Evolutionary conservation across 306 rosid species (phyloP).

Genomic region (Quercus dentata): DNA sequence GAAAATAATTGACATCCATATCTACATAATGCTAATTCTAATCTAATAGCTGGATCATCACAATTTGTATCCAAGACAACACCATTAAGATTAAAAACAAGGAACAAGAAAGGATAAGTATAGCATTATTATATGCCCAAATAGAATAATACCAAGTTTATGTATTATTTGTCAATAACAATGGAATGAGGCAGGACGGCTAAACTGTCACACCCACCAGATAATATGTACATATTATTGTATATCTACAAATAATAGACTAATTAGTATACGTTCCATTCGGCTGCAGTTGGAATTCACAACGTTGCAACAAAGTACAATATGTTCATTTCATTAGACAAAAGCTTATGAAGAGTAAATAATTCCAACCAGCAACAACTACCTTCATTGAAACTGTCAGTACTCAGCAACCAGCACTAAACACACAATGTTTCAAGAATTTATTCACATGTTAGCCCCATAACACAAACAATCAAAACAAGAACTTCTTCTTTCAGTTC

Average conservation of each 20-base stretch:
- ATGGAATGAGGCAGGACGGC: constrained; percentile 32
- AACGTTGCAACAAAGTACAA: neutral
- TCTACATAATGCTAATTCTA: constrained; percentile 13
- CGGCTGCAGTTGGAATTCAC: constrained; percentile 8
- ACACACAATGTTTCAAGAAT: neutral
- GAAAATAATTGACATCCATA: neutral
- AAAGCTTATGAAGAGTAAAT: neutral
- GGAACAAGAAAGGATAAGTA: neutral
- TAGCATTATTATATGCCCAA: neutral
- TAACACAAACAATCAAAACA: neutral
- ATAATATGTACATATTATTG: neutral
- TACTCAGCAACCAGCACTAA: constrained; percentile 23
- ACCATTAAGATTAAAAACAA: neutral
- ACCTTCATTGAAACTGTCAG: constrained; percentile 51
- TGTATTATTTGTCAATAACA: constrained; percentile 15
- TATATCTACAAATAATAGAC: constrained; percentile 11
- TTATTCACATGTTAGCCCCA: neutral
- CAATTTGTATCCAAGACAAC: neutral
- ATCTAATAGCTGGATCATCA: constrained; percentile 17
- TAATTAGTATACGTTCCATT: neutral
- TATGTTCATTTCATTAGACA: constrained; percentile 12
- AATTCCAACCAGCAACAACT: constrained; percentile 36
- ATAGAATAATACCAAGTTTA: neutral
- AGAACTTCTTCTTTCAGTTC: neutral
- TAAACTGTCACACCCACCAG: constrained; percentile 13